These are phyloP conservation scores for Phytophthora idaei DNA, from an alignment of 352 stramenopile genomes.

Conservation along the genomic window DNA sequence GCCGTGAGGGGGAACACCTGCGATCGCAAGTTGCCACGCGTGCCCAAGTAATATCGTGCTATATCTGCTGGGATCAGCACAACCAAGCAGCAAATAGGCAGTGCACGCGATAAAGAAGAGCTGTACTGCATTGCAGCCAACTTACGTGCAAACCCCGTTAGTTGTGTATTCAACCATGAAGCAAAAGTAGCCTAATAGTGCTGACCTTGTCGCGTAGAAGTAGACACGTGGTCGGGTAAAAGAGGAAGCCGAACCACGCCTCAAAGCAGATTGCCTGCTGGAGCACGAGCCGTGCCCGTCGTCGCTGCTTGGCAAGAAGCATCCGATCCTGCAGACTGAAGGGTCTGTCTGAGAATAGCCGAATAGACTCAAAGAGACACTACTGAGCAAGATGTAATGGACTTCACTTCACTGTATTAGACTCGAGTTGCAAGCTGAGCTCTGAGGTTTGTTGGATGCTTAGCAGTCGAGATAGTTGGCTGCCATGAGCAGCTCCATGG, in stretches of 20 bases:
- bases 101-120: constrained; percentile 43
- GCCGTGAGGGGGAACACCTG: constrained; percentile 72
- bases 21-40: constrained; percentile 54
- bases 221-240: constrained; percentile 66
- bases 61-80: constrained; percentile 52
- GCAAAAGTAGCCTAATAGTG: neutral
- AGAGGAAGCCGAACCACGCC: constrained; percentile 55
- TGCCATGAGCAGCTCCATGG: constrained; percentile 97
- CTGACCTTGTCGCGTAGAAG: constrained; percentile 69
- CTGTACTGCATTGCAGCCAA: constrained; percentile 43
- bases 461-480: constrained; percentile 96
- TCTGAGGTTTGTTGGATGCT: neutral
- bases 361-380: constrained; percentile 5
- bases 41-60: constrained; percentile 64
- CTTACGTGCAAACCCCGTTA: constrained; percentile 16
- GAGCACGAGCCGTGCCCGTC: constrained; percentile 49
- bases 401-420: constrained; percentile 32
- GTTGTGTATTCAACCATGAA: constrained; percentile 4
- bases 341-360: constrained; percentile 30
- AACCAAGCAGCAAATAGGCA: constrained; percentile 52
- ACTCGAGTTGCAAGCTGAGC: neutral
- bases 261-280: constrained; percentile 70
- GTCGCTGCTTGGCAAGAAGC: constrained; percentile 44
- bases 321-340: constrained; percentile 23
- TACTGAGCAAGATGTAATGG: neutral